Evolutionary conservation across 2,329 filamentous ascomycete genomes (phyloP), one percentile per base, ranked within the genome.

Genomic region (Salinomyces thailandicus): DNA sequence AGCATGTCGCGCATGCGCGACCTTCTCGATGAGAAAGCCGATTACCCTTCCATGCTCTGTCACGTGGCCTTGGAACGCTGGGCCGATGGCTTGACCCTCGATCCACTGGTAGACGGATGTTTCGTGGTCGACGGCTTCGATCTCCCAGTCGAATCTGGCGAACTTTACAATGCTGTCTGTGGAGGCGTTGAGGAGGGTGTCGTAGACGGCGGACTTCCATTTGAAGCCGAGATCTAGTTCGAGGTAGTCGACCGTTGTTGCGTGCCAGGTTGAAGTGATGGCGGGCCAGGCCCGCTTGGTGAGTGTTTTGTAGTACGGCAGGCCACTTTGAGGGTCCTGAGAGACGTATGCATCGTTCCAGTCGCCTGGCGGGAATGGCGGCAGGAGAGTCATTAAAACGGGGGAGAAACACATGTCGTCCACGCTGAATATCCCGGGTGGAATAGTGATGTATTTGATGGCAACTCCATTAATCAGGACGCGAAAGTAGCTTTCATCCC

Each of bases 401-500:
- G 59, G 59, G 6, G 13, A 15, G 16, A 27, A 35, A 5, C 18
- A 22, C 36, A 60, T 48, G 36, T 62, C 55, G 22, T 58, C 52
- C 13, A 37, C 37, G 18, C 52, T 48, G 31, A 58, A 55, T 3
- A 59, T 36, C 33, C 59, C 57, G 8, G 54, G 42, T 6, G 60
- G 59, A 18, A 67, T 51, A 9, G 54, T 61, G 19, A 67, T 46
- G 41, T 67, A 66, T 48, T 64, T 66, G 49, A 67, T 50, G 35
- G 54, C 38, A 15, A 51, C 52, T 16, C 44, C 46, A 39, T 61
- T 50, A 19, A 64, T 52, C 2, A 65, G 52, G 33, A 64, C 51
- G 31, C 63, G 59, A 36, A 60, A 62, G 32, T 63, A 53, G 48
- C 59, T 58, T 16, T 45, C 33, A 5, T 44, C 41, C 3, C 44